A percentile compares a stretch with the other conserved stretches of the same genome.
These are phyloP conservation scores for Cladosporium sp. DNA, from an alignment of 2,329 filamentous ascomycete species.

Conservation along the genomic window DNA sequence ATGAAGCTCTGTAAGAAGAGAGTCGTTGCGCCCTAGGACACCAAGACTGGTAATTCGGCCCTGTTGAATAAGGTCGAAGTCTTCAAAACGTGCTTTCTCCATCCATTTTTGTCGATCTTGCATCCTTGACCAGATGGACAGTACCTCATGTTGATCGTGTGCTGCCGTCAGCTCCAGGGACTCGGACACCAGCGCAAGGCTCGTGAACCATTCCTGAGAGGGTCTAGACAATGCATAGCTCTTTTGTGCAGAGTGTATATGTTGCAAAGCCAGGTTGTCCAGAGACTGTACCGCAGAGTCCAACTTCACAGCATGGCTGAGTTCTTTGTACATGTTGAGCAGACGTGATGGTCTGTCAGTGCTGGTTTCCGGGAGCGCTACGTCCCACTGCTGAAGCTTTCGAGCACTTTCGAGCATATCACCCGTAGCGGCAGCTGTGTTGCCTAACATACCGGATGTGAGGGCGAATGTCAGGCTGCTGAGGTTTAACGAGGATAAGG, in stretches of 20 bases:
- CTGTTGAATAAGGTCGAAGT: constrained; percentile 73
- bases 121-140: constrained; percentile 57
- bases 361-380: constrained; percentile 33
- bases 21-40: constrained; percentile 64
- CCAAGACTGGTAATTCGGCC: constrained; percentile 78
- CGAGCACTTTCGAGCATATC: constrained; percentile 73
- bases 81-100: constrained; percentile 57
- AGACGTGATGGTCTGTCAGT: constrained; percentile 1
- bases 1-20: constrained; percentile 55
- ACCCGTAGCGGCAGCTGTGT: constrained; percentile 55
- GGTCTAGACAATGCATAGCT: background rate
- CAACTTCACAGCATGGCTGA: constrained; percentile 36
- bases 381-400: constrained; percentile 84
- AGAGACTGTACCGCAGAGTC: background rate
- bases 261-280: background rate
- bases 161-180: constrained; percentile 66
- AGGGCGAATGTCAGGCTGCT: constrained; percentile 80
- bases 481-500: constrained; percentile 73
- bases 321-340: constrained; percentile 64
- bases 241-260: background rate
- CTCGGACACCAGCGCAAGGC: constrained; percentile 70
- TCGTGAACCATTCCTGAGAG: constrained; percentile 31
- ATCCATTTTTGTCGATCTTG: constrained; percentile 68
- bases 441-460: constrained; percentile 54
- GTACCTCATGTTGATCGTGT: constrained; percentile 50